phyloP scores from a whole-genome alignment of 2,329 filamentous ascomycete species.

The Botrytis tulipae region DNA sequence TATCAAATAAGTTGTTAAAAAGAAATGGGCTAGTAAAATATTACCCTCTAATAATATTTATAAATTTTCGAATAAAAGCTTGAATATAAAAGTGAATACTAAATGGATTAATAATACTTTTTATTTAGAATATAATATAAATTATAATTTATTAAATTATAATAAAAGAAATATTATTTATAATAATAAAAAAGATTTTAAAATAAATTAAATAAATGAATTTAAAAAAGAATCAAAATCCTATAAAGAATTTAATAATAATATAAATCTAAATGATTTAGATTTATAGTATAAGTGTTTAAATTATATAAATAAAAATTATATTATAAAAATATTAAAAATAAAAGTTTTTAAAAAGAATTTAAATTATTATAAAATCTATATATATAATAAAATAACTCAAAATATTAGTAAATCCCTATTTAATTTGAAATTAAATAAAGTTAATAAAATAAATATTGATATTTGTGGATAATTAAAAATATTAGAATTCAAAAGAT shows the following conservation, averaged over 20 bases:
- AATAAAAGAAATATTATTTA: too few relatives aligned
- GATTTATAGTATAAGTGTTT: not conserved
- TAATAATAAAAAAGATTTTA: too few relatives aligned
- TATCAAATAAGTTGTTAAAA: too few relatives aligned
- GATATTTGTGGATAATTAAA: not conserved
- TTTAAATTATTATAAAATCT: not conserved
- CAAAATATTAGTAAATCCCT: too few relatives aligned
- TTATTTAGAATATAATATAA: too few relatives aligned
- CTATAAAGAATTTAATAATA: not conserved
- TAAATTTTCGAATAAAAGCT: too few relatives aligned
- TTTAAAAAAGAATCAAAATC: not conserved
- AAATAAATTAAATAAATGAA: too few relatives aligned
- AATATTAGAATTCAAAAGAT: not conserved
- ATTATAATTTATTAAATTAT: too few relatives aligned
- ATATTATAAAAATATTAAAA: not conserved
- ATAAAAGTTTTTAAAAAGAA: not conserved
- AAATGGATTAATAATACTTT: too few relatives aligned
- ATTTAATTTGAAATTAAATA: not conserved
- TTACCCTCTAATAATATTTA: too few relatives aligned
- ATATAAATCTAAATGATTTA: not conserved
- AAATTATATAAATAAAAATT: not conserved
- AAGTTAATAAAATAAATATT: not conserved
- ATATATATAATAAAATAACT: too few relatives aligned
- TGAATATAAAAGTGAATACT: too few relatives aligned
- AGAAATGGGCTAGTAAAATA: rapidly evolving